Percentiles rank a stretch among this genome's conserved stretches.
These are phyloP conservation scores for Clonostachys rosea DNA, from an alignment of 2,329 filamentous ascomycete species.

Conservation along the genomic window DNA sequence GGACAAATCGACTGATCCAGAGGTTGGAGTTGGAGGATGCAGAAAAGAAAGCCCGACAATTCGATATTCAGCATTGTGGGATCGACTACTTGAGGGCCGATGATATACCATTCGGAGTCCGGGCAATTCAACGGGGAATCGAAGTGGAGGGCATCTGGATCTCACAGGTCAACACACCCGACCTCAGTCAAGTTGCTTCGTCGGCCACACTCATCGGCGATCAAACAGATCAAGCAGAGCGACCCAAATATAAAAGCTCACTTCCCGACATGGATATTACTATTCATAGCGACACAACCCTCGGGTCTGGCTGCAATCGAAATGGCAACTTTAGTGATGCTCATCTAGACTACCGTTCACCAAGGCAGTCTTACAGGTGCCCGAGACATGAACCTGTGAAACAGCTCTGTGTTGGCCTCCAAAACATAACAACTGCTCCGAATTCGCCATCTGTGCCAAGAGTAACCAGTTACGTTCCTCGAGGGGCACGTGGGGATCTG, in stretches of 20 bases:
- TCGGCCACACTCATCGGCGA: constrained; percentile 13
- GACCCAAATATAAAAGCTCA: no score
- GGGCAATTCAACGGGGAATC: constrained; percentile 78
- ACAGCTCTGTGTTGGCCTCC: background rate
- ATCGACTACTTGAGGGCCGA: constrained; percentile 31
- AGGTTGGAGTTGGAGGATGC: constrained; percentile 62
- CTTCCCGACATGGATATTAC: no score
- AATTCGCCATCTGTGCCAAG: no score
- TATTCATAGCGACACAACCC: no score
- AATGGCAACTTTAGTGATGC: no score
- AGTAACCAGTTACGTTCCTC: no score
- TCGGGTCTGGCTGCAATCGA: no score
- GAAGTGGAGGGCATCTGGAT: constrained; percentile 85
- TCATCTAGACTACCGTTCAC: background rate
- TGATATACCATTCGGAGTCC: constrained; percentile 80
- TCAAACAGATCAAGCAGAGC: background rate
- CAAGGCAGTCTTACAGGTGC: constrained; percentile 11
- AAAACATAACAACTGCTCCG: background rate
- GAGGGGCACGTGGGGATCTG: no score
- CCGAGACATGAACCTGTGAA: background rate
- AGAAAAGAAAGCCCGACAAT: constrained; percentile 51
- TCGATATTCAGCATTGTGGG: constrained; percentile 50
- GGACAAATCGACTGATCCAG: constrained; percentile 48
- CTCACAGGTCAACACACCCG: constrained; percentile 43
- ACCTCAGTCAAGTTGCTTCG: constrained; percentile 11